Evolutionary conservation across 129 eudicot species (phyloP).

Genomic region (Centrapalus pauciflorus): DNA sequence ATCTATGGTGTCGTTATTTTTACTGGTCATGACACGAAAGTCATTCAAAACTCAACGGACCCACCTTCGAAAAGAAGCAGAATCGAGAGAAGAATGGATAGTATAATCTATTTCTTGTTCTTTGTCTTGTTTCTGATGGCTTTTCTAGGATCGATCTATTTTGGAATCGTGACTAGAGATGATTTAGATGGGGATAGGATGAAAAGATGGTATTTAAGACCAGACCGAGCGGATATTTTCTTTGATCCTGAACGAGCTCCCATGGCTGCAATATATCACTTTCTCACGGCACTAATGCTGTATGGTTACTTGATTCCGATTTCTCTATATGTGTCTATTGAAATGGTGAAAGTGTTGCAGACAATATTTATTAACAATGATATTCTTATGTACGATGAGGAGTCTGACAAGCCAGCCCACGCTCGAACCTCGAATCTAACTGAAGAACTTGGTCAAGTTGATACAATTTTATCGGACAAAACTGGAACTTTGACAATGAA

Average conservation of each 20-base stretch:
- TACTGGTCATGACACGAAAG: slow-evolving; percentile 60
- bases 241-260: slow-evolving; percentile 77
- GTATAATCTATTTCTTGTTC: slow-evolving; percentile 68
- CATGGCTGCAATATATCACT: slow-evolving; percentile 64
- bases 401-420: slow-evolving; percentile 55
- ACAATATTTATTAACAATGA: slow-evolving; percentile 52
- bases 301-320: slow-evolving; percentile 82
- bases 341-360: slow-evolving; percentile 61
- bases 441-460: slow-evolving; percentile 72
- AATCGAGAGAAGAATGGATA: slow-evolving; percentile 82
- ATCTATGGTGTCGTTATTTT: slow-evolving; percentile 56
- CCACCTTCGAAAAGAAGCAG: slow-evolving; percentile 93
- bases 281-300: slow-evolving; percentile 67
- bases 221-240: slow-evolving; percentile 32
- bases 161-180: slow-evolving; percentile 57
- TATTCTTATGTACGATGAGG: slow-evolving; percentile 57
- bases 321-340: slow-evolving; percentile 63
- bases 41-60: slow-evolving; percentile 57
- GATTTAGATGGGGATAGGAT: slow-evolving; percentile 47
- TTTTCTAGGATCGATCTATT: slow-evolving; percentile 59
- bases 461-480: slow-evolving; percentile 57
- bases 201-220: slow-evolving; percentile 80
- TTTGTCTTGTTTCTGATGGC: slow-evolving; percentile 50
- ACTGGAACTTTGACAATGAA: slow-evolving; percentile 57
- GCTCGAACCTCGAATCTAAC: slow-evolving; percentile 64